These are phyloP conservation scores for Ligustrum vulgare DNA, from an alignment of 257 asterid species.

Conservation along the genomic window DNA sequence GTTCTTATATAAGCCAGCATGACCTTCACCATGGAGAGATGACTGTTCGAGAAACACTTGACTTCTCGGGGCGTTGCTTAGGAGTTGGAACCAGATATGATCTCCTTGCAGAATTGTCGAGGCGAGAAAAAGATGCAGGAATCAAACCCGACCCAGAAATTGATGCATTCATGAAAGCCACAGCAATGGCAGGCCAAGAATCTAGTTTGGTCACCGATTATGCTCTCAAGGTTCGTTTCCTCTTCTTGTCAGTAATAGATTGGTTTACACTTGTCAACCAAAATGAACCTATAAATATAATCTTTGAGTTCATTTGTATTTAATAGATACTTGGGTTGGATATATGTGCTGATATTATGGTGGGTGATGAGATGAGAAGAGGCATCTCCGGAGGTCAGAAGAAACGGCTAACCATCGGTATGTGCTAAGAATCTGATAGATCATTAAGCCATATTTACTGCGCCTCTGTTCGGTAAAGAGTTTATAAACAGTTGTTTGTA, in stretches of 20 bases:
- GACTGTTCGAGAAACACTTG: slow-evolving; percentile 56
- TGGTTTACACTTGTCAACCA: neutral
- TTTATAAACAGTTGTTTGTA: no score
- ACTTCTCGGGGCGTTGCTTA: slow-evolving; percentile 52
- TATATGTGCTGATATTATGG: slow-evolving; percentile 48
- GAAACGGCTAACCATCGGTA: slow-evolving; percentile 52
- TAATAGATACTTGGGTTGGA: slow-evolving; percentile 55
- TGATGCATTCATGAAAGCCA: slow-evolving; percentile 59
- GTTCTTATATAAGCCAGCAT: slow-evolving; percentile 51
- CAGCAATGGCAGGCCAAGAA: slow-evolving; percentile 47
- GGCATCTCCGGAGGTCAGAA: slow-evolving; percentile 63
- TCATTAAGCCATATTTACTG: neutral
- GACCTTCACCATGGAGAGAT: slow-evolving; percentile 56
- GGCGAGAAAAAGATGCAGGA: slow-evolving; percentile 49
- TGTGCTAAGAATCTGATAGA: neutral
- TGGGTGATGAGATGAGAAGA: slow-evolving; percentile 52
- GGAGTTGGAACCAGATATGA: slow-evolving; percentile 58
- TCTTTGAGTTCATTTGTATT: neutral
- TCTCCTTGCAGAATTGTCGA: slow-evolving; percentile 42
- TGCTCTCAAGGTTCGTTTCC: slow-evolving; percentile 41
- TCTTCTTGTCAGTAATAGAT: neutral
- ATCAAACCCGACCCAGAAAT: slow-evolving; percentile 51
- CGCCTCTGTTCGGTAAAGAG: no score
- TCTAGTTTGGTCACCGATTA: slow-evolving; percentile 54
- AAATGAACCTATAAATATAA: neutral